phyloP scores from a whole-genome alignment of 352 stramenopile species.

The Globisporangium okanoganense region DNA sequence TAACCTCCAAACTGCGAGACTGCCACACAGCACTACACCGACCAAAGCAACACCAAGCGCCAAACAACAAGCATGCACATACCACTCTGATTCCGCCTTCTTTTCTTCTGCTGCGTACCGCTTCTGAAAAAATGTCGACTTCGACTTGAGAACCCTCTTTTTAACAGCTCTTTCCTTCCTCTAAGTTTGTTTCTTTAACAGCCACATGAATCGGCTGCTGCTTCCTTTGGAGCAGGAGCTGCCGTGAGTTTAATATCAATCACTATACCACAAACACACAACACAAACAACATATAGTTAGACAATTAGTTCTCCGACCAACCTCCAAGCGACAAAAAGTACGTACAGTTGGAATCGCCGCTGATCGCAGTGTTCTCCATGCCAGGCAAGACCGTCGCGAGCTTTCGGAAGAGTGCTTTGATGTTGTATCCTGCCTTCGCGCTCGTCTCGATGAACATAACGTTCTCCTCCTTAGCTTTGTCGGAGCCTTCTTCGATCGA shows the following conservation, averaged over 20 bases:
- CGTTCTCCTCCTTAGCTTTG: constrained; percentile 96
- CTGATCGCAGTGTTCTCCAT: constrained; percentile 91
- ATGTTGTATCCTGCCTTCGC: constrained; percentile 98
- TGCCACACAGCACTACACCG: neutral
- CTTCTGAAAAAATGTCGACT: constrained; percentile 15
- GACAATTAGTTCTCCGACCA: neutral
- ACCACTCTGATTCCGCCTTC: constrained; percentile 18
- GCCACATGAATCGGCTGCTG: constrained; percentile 59
- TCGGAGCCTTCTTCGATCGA: constrained; percentile 98
- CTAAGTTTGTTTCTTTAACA: constrained; percentile 35
- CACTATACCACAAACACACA: constrained; percentile 32
- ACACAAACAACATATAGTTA: neutral
- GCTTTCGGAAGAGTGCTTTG: constrained; percentile 98
- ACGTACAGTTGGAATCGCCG: constrained; percentile 83
- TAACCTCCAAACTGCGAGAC: constrained; percentile 16
- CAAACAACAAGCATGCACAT: constrained; percentile 20
- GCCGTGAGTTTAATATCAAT: constrained; percentile 89
- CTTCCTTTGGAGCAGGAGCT: constrained; percentile 73
- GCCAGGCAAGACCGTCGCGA: constrained; percentile 96
- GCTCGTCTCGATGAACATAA: constrained; percentile 99
- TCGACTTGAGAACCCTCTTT: constrained; percentile 18
- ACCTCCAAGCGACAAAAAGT: neutral
- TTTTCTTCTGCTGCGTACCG: constrained; percentile 12
- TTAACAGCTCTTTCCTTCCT: constrained; percentile 15
- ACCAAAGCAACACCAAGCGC: constrained; percentile 11